Evolutionary conservation across 164 flowering plant genomes (phyloP).

Genomic region (Vitis labrusca): DNA sequence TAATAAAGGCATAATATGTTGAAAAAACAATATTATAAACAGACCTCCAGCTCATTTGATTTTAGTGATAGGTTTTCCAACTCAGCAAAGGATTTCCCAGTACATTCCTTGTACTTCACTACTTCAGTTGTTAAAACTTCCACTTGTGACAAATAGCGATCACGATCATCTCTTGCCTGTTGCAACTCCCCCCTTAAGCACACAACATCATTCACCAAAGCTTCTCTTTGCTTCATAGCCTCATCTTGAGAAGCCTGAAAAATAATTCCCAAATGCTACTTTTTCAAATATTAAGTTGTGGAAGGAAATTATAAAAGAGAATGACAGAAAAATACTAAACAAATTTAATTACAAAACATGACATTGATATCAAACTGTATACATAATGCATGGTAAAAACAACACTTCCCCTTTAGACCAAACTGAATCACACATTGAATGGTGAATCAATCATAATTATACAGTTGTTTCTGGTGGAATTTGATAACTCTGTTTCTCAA

Average conservation of each 20-base stretch:
- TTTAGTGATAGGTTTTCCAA: constrained; percentile 34
- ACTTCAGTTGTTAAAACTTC: constrained; percentile 39
- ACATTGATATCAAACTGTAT: background rate
- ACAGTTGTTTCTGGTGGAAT: no score
- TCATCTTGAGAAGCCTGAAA: constrained; percentile 55
- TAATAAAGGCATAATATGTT: background rate
- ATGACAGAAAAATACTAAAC: background rate
- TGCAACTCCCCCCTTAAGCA: constrained; percentile 51
- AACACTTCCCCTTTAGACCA: background rate
- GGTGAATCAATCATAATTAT: no score
- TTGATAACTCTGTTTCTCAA: no score
- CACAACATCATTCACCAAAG: constrained; percentile 42
- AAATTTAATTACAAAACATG: background rate
- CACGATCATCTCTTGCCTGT: constrained; percentile 60
- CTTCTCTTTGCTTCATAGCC: constrained; percentile 50
- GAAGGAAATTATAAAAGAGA: background rate
- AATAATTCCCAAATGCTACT: background rate
- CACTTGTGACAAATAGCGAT: constrained; percentile 33
- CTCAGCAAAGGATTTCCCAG: constrained; percentile 33
- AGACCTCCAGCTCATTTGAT: constrained; percentile 58
- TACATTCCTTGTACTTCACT: constrained; percentile 29
- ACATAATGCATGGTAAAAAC: background rate
- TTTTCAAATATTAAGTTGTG: no score
- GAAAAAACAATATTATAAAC: background rate
- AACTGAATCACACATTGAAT: no score